These are phyloP conservation scores for Aspergillus terreus DNA, from an alignment of 2,329 filamentous ascomycete species.

Conservation along the genomic window DNA sequence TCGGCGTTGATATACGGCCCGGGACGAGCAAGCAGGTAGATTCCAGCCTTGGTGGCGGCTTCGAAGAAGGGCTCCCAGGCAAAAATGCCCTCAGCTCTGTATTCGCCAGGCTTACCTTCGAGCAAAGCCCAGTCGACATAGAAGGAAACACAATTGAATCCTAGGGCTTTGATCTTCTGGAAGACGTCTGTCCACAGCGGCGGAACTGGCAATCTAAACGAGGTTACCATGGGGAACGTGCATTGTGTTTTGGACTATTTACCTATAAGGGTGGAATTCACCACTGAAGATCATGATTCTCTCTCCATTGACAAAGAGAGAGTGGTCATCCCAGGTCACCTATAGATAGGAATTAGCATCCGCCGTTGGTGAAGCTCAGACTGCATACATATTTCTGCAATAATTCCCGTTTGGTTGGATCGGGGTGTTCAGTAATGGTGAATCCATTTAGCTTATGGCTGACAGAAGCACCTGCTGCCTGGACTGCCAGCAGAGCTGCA, in stretches of 20 bases:
- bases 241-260: slow-evolving; percentile 5
- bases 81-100: slow-evolving; percentile 68
- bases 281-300: slow-evolving; percentile 69
- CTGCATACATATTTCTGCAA: slow-evolving; percentile 52
- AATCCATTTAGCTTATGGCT: slow-evolving; percentile 49
- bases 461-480: slow-evolving; percentile 47
- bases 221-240: neutral
- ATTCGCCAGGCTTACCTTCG: slow-evolving; percentile 68
- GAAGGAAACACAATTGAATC: slow-evolving; percentile 76
- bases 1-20: slow-evolving; percentile 80
- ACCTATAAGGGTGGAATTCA: slow-evolving; percentile 68
- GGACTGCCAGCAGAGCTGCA: slow-evolving; percentile 39
- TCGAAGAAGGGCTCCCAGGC: slow-evolving; percentile 71
- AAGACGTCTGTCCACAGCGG: slow-evolving; percentile 68
- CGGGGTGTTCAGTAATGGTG: slow-evolving; percentile 40
- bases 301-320: slow-evolving; percentile 66
- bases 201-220: slow-evolving; percentile 54
- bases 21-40: slow-evolving; percentile 71
- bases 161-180: slow-evolving; percentile 76
- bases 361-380: neutral
- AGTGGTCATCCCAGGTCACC: slow-evolving; percentile 70
- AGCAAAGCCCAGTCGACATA: slow-evolving; percentile 76
- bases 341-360: slow-evolving; percentile 9
- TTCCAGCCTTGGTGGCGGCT: slow-evolving; percentile 66
- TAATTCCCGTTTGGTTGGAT: slow-evolving; percentile 43